Evolutionary conservation across 768 basidiomycete genomes (phyloP), one percentile per base, ranked within the genome.

Genomic region (Mycena olivaceomarginata): DNA sequence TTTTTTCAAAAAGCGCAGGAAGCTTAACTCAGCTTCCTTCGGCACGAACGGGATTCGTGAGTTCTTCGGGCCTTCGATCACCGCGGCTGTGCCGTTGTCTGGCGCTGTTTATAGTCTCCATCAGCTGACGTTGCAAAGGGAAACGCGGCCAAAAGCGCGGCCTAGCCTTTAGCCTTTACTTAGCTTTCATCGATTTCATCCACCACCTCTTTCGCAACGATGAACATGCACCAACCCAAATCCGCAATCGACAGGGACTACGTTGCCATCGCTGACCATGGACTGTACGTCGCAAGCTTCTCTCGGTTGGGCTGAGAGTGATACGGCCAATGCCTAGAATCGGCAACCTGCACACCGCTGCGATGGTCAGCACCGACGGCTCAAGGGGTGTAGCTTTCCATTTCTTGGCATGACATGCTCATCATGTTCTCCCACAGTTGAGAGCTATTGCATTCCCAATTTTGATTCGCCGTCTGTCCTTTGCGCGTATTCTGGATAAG

Each of bases 381-480:
- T 96, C 95, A 13, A 91, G 95, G 85, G 81, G 85, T 82, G n/a
- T 65, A 8, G 15, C 51, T 20, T 53, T 22, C 18, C 37, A 40
- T 43, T 46, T 46, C 10, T 6, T 0, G 18, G 31, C 13, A 45
- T 37, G 9, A 41, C 31, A 11, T 15, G 20, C 66, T 48, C 5
- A 63, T 46, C 15, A 37, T 45, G n/a, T 48, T 46, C n/a, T 31
- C 57, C 57, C 66, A 39, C 60, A 96, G 95, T 98, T 78, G 97
- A 98, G 84, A 96, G 94, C 77, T 97, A 97, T 84, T 98, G 97
- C 81, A 91, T 98, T 39, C 97, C 97, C 1, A 90, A 97, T 87
- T 98, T 98, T 83, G 97, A 98, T 85, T 97, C 96, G 2, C 97
- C 97, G 5, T 97, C 95, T 20, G 89, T 98, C 65, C 65, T 98